Conservation (phyloP, 805 yeast species). For the Saturnispora besseyi region DNA sequence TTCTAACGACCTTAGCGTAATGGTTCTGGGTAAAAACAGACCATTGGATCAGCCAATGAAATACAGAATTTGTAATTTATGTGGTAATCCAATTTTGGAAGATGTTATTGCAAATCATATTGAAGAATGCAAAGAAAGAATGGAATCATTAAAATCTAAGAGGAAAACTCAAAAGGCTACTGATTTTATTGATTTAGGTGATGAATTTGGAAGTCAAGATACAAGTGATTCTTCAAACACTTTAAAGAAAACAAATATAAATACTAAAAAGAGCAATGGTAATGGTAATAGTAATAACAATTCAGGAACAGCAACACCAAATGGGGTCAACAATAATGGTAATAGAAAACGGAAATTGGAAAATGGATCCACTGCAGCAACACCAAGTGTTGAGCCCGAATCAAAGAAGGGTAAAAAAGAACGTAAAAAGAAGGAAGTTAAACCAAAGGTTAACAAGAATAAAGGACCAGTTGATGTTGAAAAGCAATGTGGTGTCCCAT, state of each 20-base stretch:
- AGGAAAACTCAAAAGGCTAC: not conserved
- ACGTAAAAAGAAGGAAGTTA: conserved; percentile 22
- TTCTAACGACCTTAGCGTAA: conserved; percentile 7
- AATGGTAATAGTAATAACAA: conserved; percentile 10
- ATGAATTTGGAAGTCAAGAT: not conserved
- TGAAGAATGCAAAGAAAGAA: conserved; percentile 29
- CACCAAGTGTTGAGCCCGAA: conserved; percentile 12
- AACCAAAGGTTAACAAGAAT: conserved; percentile 41
- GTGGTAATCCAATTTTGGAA: conserved; percentile 37
- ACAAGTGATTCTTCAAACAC: not conserved
- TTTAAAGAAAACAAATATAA: not conserved
- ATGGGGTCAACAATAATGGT: not conserved
- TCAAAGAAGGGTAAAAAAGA: conserved; percentile 11
- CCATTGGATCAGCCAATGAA: conserved; percentile 33
- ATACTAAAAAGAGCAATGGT: conserved; percentile 4
- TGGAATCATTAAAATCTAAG: conserved; percentile 14
- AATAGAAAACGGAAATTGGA: not conserved
- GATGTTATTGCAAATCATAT: conserved; percentile 33
- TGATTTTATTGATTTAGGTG: not conserved
- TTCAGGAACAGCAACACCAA: conserved; percentile 3
- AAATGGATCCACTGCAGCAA: conserved; percentile 14
- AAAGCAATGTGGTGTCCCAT: conserved; percentile 90
- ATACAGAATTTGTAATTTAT: conserved; percentile 39
- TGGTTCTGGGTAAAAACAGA: conserved; percentile 12
- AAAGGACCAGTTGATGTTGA: conserved; percentile 87